A percentile compares a stretch with the other conserved stretches of the same genome.
These are phyloP conservation scores for Cercis canadensis DNA, from an alignment of 306 rosid species.

Conservation along the genomic window DNA sequence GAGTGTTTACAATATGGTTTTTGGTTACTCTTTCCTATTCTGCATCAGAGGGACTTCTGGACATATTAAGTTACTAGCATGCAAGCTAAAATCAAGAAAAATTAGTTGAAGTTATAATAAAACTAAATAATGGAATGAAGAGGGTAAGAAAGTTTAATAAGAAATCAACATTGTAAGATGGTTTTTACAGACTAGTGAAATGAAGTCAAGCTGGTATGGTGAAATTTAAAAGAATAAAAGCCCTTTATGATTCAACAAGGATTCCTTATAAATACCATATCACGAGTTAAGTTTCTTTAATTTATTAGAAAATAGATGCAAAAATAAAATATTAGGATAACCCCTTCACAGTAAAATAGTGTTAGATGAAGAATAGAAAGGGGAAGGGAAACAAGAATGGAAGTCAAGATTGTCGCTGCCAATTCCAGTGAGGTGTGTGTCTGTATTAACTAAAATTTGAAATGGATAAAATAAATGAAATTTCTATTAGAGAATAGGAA, in stretches of 20 bases:
- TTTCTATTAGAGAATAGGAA: slow-evolving; percentile 10
- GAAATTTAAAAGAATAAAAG: too few relatives aligned
- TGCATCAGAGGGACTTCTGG: not conserved
- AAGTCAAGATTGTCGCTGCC: slow-evolving; percentile 16
- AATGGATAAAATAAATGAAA: not conserved
- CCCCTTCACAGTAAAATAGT: slow-evolving; percentile 6
- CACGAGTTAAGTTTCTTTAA: slow-evolving; percentile 26
- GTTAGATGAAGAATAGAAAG: slow-evolving; percentile 8
- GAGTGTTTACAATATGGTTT: too few relatives aligned
- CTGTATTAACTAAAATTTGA: slow-evolving; percentile 3
- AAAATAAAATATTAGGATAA: slow-evolving; percentile 25
- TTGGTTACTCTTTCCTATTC: too few relatives aligned
- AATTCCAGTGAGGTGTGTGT: slow-evolving; percentile 10
- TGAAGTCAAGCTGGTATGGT: slow-evolving; percentile 12
- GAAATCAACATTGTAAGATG: slow-evolving; percentile 21
- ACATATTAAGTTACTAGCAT: slow-evolving; percentile 24
- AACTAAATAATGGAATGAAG: slow-evolving; percentile 12
- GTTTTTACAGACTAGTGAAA: slow-evolving; percentile 9
- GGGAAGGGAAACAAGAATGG: slow-evolving; percentile 17
- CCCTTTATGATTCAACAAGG: slow-evolving; percentile 17
- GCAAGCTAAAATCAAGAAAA: slow-evolving; percentile 17
- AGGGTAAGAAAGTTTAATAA: slow-evolving; percentile 4
- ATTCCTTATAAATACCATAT: not conserved
- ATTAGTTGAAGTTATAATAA: slow-evolving; percentile 14
- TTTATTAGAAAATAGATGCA: slow-evolving; percentile 6